Percentiles rank a stretch among this genome's conserved stretches.
These are phyloP conservation scores for Phaffomyces antillensis DNA, from an alignment of 805 yeast species.

Conservation along the genomic window DNA sequence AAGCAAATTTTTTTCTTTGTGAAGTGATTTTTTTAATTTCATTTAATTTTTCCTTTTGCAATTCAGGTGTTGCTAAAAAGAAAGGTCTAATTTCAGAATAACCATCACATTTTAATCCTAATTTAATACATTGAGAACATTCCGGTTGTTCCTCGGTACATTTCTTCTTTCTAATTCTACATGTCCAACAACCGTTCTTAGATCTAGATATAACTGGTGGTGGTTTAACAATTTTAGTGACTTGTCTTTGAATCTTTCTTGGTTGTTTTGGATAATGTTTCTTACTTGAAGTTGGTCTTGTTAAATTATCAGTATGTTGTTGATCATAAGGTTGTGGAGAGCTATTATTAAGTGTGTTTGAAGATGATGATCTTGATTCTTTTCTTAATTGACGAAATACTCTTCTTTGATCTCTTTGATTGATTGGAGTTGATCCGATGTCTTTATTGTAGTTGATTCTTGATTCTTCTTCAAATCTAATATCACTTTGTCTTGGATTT, in stretches of 20 bases:
- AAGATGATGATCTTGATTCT: no score
- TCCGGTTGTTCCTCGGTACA: slow-evolving; percentile 61
- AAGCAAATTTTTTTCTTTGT: slow-evolving; percentile 32
- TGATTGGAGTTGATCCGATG: background rate
- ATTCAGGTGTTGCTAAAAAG: slow-evolving; percentile 40
- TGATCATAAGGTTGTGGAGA: background rate
- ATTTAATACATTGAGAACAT: slow-evolving; percentile 50
- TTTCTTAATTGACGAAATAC: background rate
- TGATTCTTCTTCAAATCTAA: slow-evolving; percentile 4
- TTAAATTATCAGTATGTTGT: background rate
- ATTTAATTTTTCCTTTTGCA: slow-evolving; percentile 39
- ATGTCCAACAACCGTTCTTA: slow-evolving; percentile 71
- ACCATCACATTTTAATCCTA: slow-evolving; percentile 53
- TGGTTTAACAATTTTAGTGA: background rate
- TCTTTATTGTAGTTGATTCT: slow-evolving; percentile 3
- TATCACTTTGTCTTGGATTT: slow-evolving; percentile 3
- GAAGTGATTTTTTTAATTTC: slow-evolving; percentile 43
- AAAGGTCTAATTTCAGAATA: slow-evolving; percentile 43
- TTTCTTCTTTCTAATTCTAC: slow-evolving; percentile 63
- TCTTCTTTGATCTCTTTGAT: slow-evolving; percentile 4
- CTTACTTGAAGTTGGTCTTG: background rate
- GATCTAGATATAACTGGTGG: slow-evolving; percentile 31
- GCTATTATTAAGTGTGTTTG: no score
- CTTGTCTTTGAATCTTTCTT: background rate
- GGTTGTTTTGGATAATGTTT: background rate